A percentile compares a stretch with the other conserved stretches of the same genome.
phyloP scores from a whole-genome alignment of 2,329 filamentous ascomycete genomes.

The Cercospora sojina region DNA sequence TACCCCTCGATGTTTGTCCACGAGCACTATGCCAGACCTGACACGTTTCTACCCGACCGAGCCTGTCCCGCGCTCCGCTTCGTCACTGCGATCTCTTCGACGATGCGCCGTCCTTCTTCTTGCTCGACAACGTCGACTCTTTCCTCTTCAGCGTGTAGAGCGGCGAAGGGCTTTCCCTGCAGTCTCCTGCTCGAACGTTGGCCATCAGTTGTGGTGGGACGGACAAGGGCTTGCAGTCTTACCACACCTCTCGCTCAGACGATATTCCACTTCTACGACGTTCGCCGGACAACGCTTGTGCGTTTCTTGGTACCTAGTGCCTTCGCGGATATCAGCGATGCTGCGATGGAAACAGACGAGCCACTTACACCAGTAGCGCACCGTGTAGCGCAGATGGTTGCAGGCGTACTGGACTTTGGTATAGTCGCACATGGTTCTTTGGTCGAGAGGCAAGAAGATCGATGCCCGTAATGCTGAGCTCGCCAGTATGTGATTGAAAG shows the following conservation, averaged over 20 bases:
- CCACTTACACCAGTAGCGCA: conserved; percentile 56
- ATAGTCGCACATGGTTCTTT: conserved; percentile 56
- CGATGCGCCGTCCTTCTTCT: conserved; percentile 16
- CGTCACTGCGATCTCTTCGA: conserved; percentile 5
- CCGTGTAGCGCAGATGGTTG: conserved; percentile 55
- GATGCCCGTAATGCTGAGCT: neutral
- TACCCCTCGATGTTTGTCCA: conserved; percentile 16
- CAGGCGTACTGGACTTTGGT: conserved; percentile 59
- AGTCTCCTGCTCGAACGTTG: conserved; percentile 20
- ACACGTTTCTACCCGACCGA: neutral
- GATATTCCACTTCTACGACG: conserved; percentile 54
- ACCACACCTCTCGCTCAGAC: conserved; percentile 52
- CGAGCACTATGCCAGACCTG: neutral
- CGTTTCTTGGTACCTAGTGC: conserved; percentile 52
- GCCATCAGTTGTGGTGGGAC: neutral
- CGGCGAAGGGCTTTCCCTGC: conserved; percentile 20
- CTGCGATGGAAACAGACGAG: neutral
- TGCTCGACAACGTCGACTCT: conserved; percentile 15
- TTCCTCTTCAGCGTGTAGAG: conserved; percentile 26
- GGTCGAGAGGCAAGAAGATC: neutral
- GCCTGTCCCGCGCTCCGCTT: neutral
- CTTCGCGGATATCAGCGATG: conserved; percentile 18
- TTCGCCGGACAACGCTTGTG: conserved; percentile 57
- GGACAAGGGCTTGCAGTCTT: conserved; percentile 14
- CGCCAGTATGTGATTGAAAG: neutral